Evolutionary conservation across 495 filamentous ascomycete genomes (phyloP).

Genomic region (Neohortaea acidophila): DNA sequence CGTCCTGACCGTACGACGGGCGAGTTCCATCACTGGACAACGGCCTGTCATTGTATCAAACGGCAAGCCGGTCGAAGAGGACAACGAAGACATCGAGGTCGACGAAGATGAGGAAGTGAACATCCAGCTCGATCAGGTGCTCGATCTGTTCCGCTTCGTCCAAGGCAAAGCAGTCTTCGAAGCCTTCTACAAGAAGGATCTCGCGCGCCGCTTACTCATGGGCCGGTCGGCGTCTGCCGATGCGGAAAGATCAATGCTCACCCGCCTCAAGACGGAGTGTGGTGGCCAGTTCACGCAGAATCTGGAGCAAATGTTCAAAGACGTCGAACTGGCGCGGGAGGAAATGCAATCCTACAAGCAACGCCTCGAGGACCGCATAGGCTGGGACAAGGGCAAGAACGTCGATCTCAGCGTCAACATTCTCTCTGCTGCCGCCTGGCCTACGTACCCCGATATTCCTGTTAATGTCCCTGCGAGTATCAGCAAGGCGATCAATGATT

Average conservation of each 20-base stretch:
- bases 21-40: conserved; percentile 11
- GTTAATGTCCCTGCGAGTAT: conserved; percentile 64
- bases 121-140: conserved; percentile 72
- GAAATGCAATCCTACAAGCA: conserved; percentile 66
- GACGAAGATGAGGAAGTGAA: conserved; percentile 87
- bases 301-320: conserved; percentile 97
- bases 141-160: conserved; percentile 92
- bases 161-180: conserved; percentile 96
- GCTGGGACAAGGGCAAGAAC: conserved; percentile 30
- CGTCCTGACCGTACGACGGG: conserved; percentile 29
- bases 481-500: conserved; percentile 49
- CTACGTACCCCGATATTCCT: conserved; percentile 67
- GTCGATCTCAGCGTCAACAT: conserved; percentile 77
- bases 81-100: conserved; percentile 38
- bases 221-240: conserved; percentile 82
- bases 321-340: conserved; percentile 77
- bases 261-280: conserved; percentile 82
- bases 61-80: conserved; percentile 24
- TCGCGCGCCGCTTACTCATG: conserved; percentile 78
- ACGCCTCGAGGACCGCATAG: conserved; percentile 32
- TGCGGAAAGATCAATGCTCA: conserved; percentile 87
- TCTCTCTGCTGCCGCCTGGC: conserved; percentile 78
- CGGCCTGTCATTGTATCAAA: not conserved
- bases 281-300: conserved; percentile 90
- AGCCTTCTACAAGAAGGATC: conserved; percentile 95